phyloP scores from a whole-genome alignment of 2,329 filamentous ascomycete genomes.

The Pezicula radicicola region DNA sequence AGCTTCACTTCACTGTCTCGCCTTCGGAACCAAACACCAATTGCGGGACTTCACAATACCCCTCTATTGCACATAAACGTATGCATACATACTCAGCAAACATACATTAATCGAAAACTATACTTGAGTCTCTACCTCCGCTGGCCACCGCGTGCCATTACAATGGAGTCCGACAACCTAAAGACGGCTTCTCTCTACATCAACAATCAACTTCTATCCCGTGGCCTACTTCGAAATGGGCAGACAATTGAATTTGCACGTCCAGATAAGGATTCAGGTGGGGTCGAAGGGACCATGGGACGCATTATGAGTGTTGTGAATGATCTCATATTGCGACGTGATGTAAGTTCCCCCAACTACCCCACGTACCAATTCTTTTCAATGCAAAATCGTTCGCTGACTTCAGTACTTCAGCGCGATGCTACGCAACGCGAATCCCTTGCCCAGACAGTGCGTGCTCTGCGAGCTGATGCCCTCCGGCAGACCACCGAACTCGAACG shows the following conservation, averaged over 20 bases:
- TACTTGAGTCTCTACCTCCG: no score
- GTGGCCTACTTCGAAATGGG: constrained; percentile 64
- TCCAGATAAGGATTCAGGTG: constrained; percentile 60
- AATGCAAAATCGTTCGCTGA: constrained; percentile 1
- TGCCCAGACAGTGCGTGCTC: constrained; percentile 70
- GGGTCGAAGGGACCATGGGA: constrained; percentile 70
- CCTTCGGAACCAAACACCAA: no score
- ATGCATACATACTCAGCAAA: no score
- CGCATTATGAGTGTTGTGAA: constrained; percentile 91
- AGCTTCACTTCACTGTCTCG: no score
- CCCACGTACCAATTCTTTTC: neutral
- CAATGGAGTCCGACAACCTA: constrained; percentile 49
- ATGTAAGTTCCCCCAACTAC: constrained; percentile 54
- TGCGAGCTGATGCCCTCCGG: constrained; percentile 73
- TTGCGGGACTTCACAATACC: no score
- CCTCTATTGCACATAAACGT: no score
- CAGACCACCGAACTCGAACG: constrained; percentile 67
- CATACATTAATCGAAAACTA: no score
- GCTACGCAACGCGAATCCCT: constrained; percentile 84
- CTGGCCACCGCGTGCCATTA: neutral
- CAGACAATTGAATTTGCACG: constrained; percentile 79
- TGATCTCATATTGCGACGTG: constrained; percentile 84
- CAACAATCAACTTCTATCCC: constrained; percentile 67
- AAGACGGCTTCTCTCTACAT: constrained; percentile 68
- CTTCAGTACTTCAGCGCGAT: constrained; percentile 61